These are phyloP conservation scores for Sordaria brevicollis DNA, from an alignment of 495 filamentous ascomycete species.

Conservation along the genomic window DNA sequence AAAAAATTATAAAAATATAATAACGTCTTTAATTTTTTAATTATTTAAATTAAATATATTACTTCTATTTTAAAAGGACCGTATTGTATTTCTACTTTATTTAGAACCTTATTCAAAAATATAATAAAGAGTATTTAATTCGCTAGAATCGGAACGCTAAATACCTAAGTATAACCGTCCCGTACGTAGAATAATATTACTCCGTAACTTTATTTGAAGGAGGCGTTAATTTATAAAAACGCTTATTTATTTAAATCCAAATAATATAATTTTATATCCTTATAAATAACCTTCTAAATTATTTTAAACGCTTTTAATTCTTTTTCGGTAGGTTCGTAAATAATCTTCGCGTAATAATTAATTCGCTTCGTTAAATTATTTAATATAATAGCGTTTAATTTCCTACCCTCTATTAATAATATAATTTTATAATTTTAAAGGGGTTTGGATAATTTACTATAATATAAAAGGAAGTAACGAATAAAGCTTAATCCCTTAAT, in stretches of 20 bases:
- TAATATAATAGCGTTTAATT: neutral
- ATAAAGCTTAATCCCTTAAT: neutral
- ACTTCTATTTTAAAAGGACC: no score
- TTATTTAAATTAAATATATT: neutral
- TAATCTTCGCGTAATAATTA: neutral
- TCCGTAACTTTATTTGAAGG: neutral
- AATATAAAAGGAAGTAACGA: neutral
- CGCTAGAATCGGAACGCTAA: no score
- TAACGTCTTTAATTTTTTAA: neutral
- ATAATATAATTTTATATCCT: neutral
- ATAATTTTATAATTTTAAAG: neutral
- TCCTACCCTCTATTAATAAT: neutral
- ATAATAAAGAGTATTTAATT: no score
- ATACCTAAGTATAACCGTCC: neutral
- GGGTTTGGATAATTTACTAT: neutral
- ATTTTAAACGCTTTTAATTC: neutral
- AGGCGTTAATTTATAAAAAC: neutral
- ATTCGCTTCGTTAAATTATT: neutral
- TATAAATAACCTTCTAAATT: neutral
- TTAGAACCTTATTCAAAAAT: no score
- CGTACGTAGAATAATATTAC: neutral
- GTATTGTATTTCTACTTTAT: no score
- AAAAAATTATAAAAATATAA: neutral
- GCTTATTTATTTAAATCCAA: neutral
- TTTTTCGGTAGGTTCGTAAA: fast-evolving